These are phyloP conservation scores for Seiridium unicorne DNA, from an alignment of 2,329 filamentous ascomycete genomes.

Conservation along the genomic window DNA sequence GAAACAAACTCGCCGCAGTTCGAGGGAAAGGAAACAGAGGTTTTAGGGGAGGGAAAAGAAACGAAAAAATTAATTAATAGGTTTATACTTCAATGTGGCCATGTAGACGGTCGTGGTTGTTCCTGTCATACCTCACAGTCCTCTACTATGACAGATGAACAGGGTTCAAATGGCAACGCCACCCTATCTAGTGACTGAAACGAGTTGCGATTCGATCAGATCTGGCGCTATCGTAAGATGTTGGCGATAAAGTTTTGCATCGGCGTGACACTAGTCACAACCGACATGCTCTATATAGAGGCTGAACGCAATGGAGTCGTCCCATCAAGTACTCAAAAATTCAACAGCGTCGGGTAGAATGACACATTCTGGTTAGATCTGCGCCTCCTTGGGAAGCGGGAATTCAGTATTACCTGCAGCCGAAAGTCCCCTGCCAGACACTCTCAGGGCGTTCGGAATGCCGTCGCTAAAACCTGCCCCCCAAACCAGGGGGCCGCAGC, in stretches of 20 bases:
- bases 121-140: too few species aligned
- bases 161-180: not conserved
- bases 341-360: too few species aligned
- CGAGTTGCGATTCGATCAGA: constrained; percentile 1
- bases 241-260: not conserved
- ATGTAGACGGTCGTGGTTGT: too few species aligned
- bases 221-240: constrained; percentile 1
- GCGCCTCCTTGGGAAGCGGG: too few species aligned
- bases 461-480: not conserved
- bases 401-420: not conserved
- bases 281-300: not conserved
- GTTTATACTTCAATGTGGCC: too few species aligned
- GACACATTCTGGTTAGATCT: not conserved
- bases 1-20: too few species aligned
- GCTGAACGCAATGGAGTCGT: not conserved
- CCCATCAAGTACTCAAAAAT: not conserved
- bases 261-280: not conserved
- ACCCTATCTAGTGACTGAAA: not conserved
- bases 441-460: not conserved
- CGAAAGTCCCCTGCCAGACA: not conserved
- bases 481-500: not conserved
- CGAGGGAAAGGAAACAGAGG: too few species aligned
- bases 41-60: too few species aligned
- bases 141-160: not conserved
- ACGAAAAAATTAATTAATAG: too few species aligned